These are phyloP conservation scores for Starmerella vaccinii DNA, from an alignment of 805 yeast species.

Conservation along the genomic window DNA sequence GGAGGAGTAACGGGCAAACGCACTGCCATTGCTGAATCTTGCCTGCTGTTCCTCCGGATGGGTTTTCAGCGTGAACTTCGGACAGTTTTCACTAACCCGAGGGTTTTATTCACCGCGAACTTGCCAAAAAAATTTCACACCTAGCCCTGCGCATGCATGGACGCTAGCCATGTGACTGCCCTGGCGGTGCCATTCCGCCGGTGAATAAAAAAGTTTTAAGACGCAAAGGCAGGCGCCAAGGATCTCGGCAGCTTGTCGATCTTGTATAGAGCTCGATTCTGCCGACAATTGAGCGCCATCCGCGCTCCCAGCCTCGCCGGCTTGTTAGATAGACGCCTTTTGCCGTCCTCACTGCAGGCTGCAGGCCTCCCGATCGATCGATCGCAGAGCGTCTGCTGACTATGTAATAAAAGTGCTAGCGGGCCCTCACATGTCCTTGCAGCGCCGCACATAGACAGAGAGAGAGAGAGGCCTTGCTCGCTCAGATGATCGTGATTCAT, in stretches of 20 bases:
- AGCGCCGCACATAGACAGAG: background rate
- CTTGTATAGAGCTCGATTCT: no score
- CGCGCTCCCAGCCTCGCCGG: no score
- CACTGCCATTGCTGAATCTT: constrained; percentile 10
- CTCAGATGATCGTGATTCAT: no score
- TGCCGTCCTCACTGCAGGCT: background rate
- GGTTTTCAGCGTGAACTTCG: background rate
- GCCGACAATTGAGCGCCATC: no score
- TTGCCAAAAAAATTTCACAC: constrained; percentile 3
- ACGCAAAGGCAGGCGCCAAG: background rate
- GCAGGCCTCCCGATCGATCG: constrained; percentile 1
- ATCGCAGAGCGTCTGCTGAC: background rate
- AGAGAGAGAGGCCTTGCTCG: no score
- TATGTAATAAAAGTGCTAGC: no score
- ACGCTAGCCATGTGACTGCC: background rate
- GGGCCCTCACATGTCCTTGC: no score
- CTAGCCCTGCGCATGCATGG: constrained; percentile 1
- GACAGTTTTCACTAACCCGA: background rate
- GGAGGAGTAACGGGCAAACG: constrained; percentile 86
- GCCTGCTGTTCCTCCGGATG: background rate
- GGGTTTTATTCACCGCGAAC: background rate
- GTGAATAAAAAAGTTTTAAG: background rate
- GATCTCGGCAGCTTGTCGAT: background rate
- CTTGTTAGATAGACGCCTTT: background rate
- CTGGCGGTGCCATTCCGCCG: background rate